phyloP scores from a whole-genome alignment of 2,329 filamentous ascomycete genomes.

The Colletotrichum sp. region DNA sequence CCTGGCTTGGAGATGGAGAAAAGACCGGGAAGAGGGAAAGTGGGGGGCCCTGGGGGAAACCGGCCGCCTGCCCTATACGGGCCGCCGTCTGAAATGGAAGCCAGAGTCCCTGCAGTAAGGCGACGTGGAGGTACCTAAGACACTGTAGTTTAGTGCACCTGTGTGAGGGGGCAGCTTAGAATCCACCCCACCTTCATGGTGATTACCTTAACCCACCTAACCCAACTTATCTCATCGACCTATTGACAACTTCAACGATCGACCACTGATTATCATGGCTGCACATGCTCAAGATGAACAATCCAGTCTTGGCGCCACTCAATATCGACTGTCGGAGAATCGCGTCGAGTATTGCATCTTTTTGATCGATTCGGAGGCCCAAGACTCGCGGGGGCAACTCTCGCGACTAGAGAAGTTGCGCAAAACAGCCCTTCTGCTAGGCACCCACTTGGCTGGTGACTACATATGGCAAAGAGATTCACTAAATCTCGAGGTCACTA shows the following conservation, averaged over 20 bases:
- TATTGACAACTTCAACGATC: neutral
- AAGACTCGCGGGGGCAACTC: constrained; percentile 60
- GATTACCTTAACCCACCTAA: neutral
- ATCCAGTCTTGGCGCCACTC: neutral
- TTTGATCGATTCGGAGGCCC: constrained; percentile 58
- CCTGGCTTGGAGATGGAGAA: neutral
- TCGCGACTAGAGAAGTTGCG: constrained; percentile 74
- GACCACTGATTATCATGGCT: neutral
- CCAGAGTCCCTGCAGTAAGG: neutral
- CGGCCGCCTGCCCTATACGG: too few species aligned
- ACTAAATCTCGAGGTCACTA: constrained; percentile 74
- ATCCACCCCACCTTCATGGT: neutral
- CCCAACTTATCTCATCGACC: neutral
- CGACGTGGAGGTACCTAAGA: too few species aligned
- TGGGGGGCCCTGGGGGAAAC: neutral
- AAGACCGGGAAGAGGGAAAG: neutral
- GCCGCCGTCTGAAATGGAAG: neutral
- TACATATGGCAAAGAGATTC: constrained; percentile 95
- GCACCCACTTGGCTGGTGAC: constrained; percentile 70
- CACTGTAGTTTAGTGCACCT: neutral
- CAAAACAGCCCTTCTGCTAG: constrained; percentile 69
- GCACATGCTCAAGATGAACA: neutral
- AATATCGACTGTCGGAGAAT: constrained; percentile 71
- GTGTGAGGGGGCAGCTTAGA: neutral
- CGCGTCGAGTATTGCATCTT: constrained; percentile 86